These are phyloP conservation scores for Emmonsia crescens DNA, from an alignment of 2,329 filamentous ascomycete genomes.

Conservation along the genomic window DNA sequence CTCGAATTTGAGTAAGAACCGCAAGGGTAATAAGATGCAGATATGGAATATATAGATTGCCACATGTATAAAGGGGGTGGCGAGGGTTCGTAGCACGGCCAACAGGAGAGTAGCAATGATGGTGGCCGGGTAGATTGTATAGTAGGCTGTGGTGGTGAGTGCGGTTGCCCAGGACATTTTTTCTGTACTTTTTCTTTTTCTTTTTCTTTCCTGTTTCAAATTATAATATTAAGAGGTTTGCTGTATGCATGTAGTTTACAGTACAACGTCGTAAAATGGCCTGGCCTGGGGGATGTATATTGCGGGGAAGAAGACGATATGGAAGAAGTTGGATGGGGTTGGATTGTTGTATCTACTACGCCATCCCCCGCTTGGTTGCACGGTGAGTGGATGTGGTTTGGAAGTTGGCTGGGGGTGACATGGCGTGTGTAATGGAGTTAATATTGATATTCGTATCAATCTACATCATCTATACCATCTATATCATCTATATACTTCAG, in stretches of 20 bases:
- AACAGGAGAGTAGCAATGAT: conserved; percentile 30
- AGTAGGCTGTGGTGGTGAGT: conserved; percentile 24
- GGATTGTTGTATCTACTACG: neutral
- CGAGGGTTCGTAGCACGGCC: conserved; percentile 29
- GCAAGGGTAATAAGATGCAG: conserved; percentile 38
- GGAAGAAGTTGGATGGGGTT: neutral
- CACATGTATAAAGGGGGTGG: conserved; percentile 41
- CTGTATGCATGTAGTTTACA: neutral
- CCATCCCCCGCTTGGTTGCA: neutral
- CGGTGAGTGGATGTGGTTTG: neutral
- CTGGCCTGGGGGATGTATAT: neutral
- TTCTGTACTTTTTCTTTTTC: conserved; percentile 1
- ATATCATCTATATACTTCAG: too few relatives aligned
- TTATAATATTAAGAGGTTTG: neutral
- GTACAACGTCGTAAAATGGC: neutral
- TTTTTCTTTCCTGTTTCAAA: neutral
- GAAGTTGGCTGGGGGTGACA: neutral
- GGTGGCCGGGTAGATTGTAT: conserved; percentile 29
- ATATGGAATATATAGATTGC: conserved; percentile 32
- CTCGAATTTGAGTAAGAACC: conserved; percentile 44
- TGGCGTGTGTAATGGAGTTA: neutral
- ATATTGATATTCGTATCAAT: neutral
- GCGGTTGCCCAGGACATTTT: conserved; percentile 10
- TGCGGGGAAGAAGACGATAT: neutral
- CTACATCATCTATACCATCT: too few relatives aligned